Percentiles rank a stretch among this genome's conserved stretches.
phyloP scores from a whole-genome alignment of 306 rosid genomes.

The Trichosanthes cucumerina region DNA sequence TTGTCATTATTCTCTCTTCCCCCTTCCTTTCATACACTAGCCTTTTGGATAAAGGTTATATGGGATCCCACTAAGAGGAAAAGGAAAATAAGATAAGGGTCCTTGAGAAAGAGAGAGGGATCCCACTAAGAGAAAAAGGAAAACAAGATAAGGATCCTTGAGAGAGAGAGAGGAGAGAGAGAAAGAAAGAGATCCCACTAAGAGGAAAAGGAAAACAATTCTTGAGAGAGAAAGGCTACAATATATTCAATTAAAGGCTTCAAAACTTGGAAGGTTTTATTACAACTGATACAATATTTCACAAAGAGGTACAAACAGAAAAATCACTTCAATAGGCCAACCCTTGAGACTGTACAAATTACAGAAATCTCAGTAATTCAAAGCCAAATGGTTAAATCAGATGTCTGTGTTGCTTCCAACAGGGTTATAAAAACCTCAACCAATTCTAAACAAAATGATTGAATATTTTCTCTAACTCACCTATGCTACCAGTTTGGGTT shows the following conservation, averaged over 20 bases:
- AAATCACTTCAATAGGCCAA: neutral
- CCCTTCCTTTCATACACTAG: neutral
- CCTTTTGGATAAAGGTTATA: neutral
- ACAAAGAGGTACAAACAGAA: neutral
- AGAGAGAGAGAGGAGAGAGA: neutral
- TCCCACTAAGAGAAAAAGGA: neutral
- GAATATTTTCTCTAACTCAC: neutral
- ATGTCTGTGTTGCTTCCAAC: neutral
- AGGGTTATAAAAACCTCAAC: neutral
- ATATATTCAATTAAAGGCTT: neutral
- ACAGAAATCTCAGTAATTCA: neutral
- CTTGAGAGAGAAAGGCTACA: neutral
- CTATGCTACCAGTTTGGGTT: slow-evolving; percentile 43
- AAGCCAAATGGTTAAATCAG: neutral
- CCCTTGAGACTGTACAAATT: neutral
- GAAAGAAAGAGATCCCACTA: neutral
- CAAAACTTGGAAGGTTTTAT: neutral
- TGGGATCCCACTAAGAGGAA: neutral
- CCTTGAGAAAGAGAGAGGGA: neutral
- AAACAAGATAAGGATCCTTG: slow-evolving; percentile 2
- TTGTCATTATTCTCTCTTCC: neutral
- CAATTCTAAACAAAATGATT: neutral
- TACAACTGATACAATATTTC: neutral
- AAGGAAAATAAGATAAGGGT: neutral
- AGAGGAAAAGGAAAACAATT: neutral